phyloP scores from a whole-genome alignment of 805 yeast species.

The Saturnispora serradocipensis region DNA sequence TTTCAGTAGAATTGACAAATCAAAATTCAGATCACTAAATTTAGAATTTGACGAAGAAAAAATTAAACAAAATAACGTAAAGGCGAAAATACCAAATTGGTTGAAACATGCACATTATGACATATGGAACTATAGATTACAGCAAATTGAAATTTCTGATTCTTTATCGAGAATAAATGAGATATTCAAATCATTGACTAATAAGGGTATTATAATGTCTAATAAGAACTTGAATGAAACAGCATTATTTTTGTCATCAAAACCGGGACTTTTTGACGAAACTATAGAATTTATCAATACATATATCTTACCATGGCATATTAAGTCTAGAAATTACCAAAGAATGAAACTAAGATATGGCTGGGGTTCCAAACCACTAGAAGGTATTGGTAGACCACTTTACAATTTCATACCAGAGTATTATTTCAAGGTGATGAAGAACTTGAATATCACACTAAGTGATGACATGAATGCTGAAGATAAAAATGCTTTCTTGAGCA shows the following conservation, averaged over 20 bases:
- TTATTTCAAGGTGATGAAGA: conserved; percentile 14
- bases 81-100: conserved; percentile 17
- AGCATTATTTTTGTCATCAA: conserved; percentile 18
- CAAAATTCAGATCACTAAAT: conserved; percentile 4
- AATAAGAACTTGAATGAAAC: conserved; percentile 22
- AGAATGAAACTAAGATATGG: conserved; percentile 10
- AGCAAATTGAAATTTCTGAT: conserved; percentile 22
- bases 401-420: conserved; percentile 8
- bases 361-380: conserved; percentile 8
- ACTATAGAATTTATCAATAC: conserved; percentile 23
- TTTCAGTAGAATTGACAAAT: conserved; percentile 7
- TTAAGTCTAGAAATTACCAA: conserved; percentile 6
- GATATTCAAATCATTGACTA: conserved; percentile 14
- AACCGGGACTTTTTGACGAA: conserved; percentile 14
- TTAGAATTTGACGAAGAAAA: conserved; percentile 12
- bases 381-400: conserved; percentile 5
- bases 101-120: conserved; percentile 20
- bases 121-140: conserved; percentile 25
- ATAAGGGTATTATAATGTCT: conserved; percentile 22
- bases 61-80: conserved; percentile 5
- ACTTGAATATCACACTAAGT: conserved; percentile 11
- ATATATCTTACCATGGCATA: conserved; percentile 21
- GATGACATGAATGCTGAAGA: conserved; percentile 10
- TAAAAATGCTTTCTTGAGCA: conserved; percentile 9
- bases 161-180: conserved; percentile 13